Evolutionary conservation across 2,329 filamentous ascomycete species (phyloP), one percentile per base, ranked within the genome.

Genomic region (Beauveria brongniartii): DNA sequence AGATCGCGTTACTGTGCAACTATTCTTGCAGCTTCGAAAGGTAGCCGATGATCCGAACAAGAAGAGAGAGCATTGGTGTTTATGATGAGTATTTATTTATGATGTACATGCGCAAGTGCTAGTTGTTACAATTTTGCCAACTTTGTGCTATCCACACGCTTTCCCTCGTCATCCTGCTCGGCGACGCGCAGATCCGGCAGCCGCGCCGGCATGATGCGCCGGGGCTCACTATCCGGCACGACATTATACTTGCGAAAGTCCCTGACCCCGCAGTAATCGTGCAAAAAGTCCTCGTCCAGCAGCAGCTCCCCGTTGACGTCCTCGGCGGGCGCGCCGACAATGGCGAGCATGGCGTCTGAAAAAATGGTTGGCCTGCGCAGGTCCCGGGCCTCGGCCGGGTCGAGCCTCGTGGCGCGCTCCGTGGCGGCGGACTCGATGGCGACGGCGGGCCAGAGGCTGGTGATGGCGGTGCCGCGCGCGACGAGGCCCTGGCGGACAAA

Each of bases 131-230:
- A 54, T 63, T 76, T 80, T 20, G 76, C 57, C 63, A 68, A 72
- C 55, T 70, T 73, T 1, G 78, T 77, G 72, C 89, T 94, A 70
- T 93, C 86, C 68, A 87, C 79, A 61, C 86, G 80, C 67, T 77
- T 81, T 0, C 91, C 90, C 71, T 95, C 90, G 68, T 95, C 91
- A 63, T 87, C 84, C 73, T 95, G 89, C 74, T 94, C 91, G 8
- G 78, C 81, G 5, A 95, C 90, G 2, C 78, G 82, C 66, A 95
- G 69, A 64, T 87, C 82, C 0, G 91, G 91, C 63, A 94, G 77
- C 61, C 78, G 71, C 0, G 71, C 75, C 0, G 91, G 91, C 89
- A 95, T 92, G 64, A 95, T 95, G 22, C 91, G 78, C 61, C 91
- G 76, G 0, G 91, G 90, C 1, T 61, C 74, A 0, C 81, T 67